These are phyloP conservation scores for Dactylellina leptospora DNA, from an alignment of 2,329 filamentous ascomycete genomes.

Conservation along the genomic window DNA sequence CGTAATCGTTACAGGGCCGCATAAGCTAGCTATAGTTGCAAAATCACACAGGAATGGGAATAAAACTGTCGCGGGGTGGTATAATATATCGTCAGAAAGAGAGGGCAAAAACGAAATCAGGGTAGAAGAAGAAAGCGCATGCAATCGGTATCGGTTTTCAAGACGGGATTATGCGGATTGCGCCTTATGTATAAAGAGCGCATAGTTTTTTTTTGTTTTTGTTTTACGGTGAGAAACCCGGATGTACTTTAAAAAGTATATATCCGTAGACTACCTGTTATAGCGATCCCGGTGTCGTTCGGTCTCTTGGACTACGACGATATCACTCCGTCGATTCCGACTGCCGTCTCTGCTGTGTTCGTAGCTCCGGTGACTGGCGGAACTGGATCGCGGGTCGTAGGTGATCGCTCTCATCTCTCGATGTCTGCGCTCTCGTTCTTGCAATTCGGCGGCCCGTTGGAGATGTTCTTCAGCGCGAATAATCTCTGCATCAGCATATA, in stretches of 20 bases:
- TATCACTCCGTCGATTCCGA: slow-evolving; percentile 30
- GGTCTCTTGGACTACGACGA: slow-evolving; percentile 39
- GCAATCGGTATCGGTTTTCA: not conserved
- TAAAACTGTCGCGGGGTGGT: slow-evolving; percentile 20
- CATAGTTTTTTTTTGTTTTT: not conserved
- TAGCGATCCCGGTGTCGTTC: slow-evolving; percentile 44
- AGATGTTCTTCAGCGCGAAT: slow-evolving; percentile 55
- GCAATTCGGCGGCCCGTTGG: slow-evolving; percentile 36
- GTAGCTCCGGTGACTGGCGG: slow-evolving; percentile 42
- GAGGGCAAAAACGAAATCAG: not conserved
- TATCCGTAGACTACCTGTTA: slow-evolving; percentile 12
- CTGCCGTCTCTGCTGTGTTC: slow-evolving; percentile 45
- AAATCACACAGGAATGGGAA: slow-evolving; percentile 8
- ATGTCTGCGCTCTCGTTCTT: slow-evolving; percentile 39
- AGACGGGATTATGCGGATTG: no score
- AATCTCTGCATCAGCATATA: no score
- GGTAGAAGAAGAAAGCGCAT: not conserved
- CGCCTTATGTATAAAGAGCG: not conserved
- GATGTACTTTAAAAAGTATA: not conserved
- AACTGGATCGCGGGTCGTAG: slow-evolving; percentile 54
- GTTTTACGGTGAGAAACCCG: not conserved
- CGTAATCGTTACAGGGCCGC: slow-evolving; percentile 32
- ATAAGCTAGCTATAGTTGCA: not conserved
- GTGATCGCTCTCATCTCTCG: slow-evolving; percentile 29
- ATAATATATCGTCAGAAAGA: slow-evolving; percentile 47